Conservation (phyloP, 495 filamentous ascomycete species). For the Pseudoneurospora amorphoporcata region DNA sequence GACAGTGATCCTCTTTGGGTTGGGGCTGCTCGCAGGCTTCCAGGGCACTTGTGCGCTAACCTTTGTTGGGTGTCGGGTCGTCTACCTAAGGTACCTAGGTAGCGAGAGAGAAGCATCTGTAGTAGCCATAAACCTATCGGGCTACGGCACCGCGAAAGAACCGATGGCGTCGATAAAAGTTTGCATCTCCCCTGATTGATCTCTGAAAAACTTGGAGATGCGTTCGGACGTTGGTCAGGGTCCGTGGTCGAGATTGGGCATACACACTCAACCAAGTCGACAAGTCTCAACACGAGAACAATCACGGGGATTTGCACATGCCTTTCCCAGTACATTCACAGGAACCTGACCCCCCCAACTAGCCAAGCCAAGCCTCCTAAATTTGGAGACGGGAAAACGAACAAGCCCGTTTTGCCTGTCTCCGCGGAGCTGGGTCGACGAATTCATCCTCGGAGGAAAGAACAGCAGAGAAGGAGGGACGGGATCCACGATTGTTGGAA, state of each 20-base stretch:
- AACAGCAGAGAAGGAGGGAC: not conserved
- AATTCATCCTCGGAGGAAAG: not conserved
- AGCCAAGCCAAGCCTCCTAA: not conserved
- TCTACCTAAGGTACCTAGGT: too few relatives aligned
- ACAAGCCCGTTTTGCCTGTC: not conserved
- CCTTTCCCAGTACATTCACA: not conserved
- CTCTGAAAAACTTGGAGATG: not conserved
- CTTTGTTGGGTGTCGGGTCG: not conserved
- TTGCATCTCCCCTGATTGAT: not conserved
- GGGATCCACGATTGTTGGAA: not conserved
- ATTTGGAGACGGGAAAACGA: not conserved
- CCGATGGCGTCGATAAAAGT: not conserved
- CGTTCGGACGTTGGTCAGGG: not conserved
- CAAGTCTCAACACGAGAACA: not conserved
- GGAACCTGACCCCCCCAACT: not conserved
- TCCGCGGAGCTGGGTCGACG: not conserved
- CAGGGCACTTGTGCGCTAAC: not conserved
- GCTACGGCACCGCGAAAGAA: not conserved
- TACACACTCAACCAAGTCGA: not conserved
- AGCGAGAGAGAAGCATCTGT: too few relatives aligned
- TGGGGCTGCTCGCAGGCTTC: not conserved
- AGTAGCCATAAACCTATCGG: not conserved
- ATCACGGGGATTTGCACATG: not conserved
- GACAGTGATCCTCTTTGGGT: not conserved
- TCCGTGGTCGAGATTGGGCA: not conserved